Evolutionary conservation across 2,329 filamentous ascomycete genomes (phyloP).

Genomic region (Monosporascus sp.): DNA sequence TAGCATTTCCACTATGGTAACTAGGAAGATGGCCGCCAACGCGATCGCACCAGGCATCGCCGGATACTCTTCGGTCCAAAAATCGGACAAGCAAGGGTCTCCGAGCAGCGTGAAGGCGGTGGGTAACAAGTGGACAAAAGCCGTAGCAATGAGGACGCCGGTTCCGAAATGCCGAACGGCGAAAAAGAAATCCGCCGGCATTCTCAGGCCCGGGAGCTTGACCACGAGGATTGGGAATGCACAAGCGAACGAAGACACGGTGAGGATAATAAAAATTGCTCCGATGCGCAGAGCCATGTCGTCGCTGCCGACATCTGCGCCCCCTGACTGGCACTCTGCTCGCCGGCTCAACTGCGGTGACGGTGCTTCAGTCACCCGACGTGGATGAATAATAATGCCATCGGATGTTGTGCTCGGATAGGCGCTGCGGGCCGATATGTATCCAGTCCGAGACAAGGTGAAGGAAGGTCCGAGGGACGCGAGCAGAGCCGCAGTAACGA

Average conservation of each 20-base stretch:
- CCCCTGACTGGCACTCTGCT: background rate
- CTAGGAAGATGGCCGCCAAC: slow-evolving; percentile 36
- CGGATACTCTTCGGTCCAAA: slow-evolving; percentile 40
- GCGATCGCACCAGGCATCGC: slow-evolving; percentile 44
- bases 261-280: slow-evolving; percentile 47
- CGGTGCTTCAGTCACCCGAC: too few species aligned
- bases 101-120: slow-evolving; percentile 37
- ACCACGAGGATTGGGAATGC: slow-evolving; percentile 51
- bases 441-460: too few species aligned
- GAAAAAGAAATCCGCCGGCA: slow-evolving; percentile 52
- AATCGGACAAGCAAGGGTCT: slow-evolving; percentile 37
- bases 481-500: too few species aligned
- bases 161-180: slow-evolving; percentile 54
- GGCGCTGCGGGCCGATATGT: too few species aligned
- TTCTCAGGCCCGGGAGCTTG: slow-evolving; percentile 46
- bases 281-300: slow-evolving; percentile 54
- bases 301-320: slow-evolving; percentile 34
- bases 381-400: too few species aligned
- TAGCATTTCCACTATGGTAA: slow-evolving; percentile 51
- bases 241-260: slow-evolving; percentile 43
- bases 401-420: too few species aligned
- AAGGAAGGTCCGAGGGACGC: too few species aligned
- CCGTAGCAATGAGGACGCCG: slow-evolving; percentile 57
- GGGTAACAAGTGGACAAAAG: slow-evolving; percentile 50
- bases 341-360: background rate